A percentile compares a stretch with the other conserved stretches of the same genome.
These are phyloP conservation scores for Barnettozyma vustinii DNA, from an alignment of 805 yeast genomes.

Conservation along the genomic window DNA sequence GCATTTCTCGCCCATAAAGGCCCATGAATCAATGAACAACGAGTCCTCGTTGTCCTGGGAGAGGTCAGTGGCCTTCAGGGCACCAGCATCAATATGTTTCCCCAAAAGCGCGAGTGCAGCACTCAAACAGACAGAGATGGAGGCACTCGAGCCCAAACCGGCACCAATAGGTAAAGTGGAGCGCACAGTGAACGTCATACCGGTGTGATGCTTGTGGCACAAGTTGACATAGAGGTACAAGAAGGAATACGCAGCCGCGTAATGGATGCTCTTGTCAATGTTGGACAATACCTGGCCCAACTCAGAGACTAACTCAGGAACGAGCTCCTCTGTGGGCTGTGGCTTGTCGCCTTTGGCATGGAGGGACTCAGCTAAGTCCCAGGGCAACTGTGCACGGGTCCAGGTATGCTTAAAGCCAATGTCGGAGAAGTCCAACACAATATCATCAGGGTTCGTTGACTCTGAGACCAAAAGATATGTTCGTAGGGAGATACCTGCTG, in stretches of 20 bases:
- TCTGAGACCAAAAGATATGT: conserved; percentile 69
- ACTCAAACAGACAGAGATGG: conserved; percentile 78
- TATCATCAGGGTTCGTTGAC: conserved; percentile 32
- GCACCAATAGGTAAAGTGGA: conserved; percentile 94
- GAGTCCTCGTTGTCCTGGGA: conserved; percentile 37
- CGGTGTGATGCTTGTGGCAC: conserved; percentile 42
- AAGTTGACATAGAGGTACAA: conserved; percentile 66
- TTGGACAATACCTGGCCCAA: conserved; percentile 40
- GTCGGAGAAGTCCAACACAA: conserved; percentile 79
- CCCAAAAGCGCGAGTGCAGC: conserved; percentile 65
- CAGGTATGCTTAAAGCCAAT: conserved; percentile 62
- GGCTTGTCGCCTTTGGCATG: conserved; percentile 14
- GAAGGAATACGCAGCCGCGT: conserved; percentile 77
- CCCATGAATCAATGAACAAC: conserved; percentile 74
- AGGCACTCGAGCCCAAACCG: conserved; percentile 92
- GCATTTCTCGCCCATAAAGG: conserved; percentile 90
- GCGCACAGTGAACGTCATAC: conserved; percentile 58
- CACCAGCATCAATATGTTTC: conserved; percentile 42
- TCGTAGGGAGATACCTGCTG: conserved; percentile 86
- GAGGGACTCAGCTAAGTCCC: conserved; percentile 34
- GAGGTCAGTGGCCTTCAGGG: conserved; percentile 30
- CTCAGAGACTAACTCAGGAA: conserved; percentile 50
- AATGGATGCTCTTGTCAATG: conserved; percentile 53
- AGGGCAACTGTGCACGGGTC: conserved; percentile 58
- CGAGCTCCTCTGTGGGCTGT: conserved; percentile 46